Conservation (phyloP, 768 basidiomycete genomes). For the Phanerochaete sordida region DNA sequence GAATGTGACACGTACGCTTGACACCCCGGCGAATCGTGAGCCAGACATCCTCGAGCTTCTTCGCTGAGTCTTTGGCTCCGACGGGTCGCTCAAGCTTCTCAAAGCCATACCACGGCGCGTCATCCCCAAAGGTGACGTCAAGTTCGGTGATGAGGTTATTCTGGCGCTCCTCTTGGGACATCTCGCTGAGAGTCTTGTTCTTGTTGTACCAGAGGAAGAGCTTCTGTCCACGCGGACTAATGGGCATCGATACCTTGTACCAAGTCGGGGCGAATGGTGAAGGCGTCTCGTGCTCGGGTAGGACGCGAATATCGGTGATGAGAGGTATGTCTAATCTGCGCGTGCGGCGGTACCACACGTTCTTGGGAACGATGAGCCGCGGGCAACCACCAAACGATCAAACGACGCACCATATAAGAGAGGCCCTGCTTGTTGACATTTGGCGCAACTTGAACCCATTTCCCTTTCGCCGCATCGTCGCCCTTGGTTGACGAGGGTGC, state of each 20-base stretch:
- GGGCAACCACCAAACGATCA: neutral
- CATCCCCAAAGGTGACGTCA: slow-evolving; percentile 87
- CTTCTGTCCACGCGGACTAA: slow-evolving; percentile 41
- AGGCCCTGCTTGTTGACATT: slow-evolving; percentile 65
- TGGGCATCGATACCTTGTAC: slow-evolving; percentile 49
- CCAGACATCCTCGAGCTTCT: slow-evolving; percentile 49
- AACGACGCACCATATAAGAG: slow-evolving; percentile 46
- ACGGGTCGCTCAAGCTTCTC: slow-evolving; percentile 64
- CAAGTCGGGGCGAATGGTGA: slow-evolving; percentile 48
- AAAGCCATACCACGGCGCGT: slow-evolving; percentile 84
- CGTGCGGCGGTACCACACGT: slow-evolving; percentile 84
- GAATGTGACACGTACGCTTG: slow-evolving; percentile 47
- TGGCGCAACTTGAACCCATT: slow-evolving; percentile 86
- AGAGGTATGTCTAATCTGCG: slow-evolving; percentile 78
- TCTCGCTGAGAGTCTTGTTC: slow-evolving; percentile 59
- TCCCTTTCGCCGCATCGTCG: slow-evolving; percentile 72
- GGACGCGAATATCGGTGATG: slow-evolving; percentile 67
- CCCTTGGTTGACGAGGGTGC: slow-evolving; percentile 64
- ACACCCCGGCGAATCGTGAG: slow-evolving; percentile 70
- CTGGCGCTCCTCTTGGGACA: slow-evolving; percentile 53
- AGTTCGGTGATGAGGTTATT: slow-evolving; percentile 79
- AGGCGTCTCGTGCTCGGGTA: slow-evolving; percentile 52
- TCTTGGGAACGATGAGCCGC: slow-evolving; percentile 30
- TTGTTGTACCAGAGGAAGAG: slow-evolving; percentile 78
- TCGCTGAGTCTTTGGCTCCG: slow-evolving; percentile 36